Percentiles rank a stretch among this genome's conserved stretches.
These are phyloP conservation scores for Aspergillus neoniger DNA, from an alignment of 2,329 filamentous ascomycete genomes.

Conservation along the genomic window DNA sequence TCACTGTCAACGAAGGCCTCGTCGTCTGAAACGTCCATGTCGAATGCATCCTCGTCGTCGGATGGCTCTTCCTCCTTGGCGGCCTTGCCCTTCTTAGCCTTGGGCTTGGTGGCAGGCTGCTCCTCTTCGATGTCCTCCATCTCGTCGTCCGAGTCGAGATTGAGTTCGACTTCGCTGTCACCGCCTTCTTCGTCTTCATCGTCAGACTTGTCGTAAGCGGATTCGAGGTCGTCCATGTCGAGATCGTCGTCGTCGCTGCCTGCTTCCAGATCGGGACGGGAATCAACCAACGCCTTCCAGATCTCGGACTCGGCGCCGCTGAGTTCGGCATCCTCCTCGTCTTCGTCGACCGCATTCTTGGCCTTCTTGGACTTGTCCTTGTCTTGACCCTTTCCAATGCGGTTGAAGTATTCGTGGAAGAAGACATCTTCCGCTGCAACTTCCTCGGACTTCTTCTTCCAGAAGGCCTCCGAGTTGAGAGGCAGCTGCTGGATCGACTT, in stretches of 20 bases:
- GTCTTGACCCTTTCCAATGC: constrained; percentile 61
- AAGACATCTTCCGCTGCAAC: constrained; percentile 91
- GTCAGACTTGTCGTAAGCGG: constrained; percentile 49
- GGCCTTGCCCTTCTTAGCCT: constrained; percentile 30
- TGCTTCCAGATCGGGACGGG: constrained; percentile 73
- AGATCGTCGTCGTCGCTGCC: constrained; percentile 60
- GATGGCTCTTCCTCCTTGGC: constrained; percentile 37
- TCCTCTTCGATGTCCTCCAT: constrained; percentile 48
- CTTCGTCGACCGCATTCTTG: constrained; percentile 51
- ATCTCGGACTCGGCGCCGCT: constrained; percentile 76
- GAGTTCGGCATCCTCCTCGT: constrained; percentile 45
- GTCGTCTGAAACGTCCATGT: constrained; percentile 50
- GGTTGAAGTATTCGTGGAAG: constrained; percentile 96
- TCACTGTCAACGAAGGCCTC: constrained; percentile 55
- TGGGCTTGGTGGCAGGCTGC: constrained; percentile 20
- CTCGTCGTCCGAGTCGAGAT: constrained; percentile 50
- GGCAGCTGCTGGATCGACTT: constrained; percentile 62
- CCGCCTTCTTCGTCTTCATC: constrained; percentile 44
- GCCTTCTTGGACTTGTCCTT: constrained; percentile 52
- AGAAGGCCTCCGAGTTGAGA: constrained; percentile 87
- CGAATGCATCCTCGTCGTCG: constrained; percentile 57
- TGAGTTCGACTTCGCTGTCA: constrained; percentile 51
- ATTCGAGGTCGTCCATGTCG: constrained; percentile 57
- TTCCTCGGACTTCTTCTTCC: constrained; percentile 84
- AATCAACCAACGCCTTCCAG: constrained; percentile 86